A percentile compares a stretch with the other conserved stretches of the same genome.
Evolutionary conservation across 805 yeast species (phyloP).

Genomic region (Zygoascus flipseniorum): DNA sequence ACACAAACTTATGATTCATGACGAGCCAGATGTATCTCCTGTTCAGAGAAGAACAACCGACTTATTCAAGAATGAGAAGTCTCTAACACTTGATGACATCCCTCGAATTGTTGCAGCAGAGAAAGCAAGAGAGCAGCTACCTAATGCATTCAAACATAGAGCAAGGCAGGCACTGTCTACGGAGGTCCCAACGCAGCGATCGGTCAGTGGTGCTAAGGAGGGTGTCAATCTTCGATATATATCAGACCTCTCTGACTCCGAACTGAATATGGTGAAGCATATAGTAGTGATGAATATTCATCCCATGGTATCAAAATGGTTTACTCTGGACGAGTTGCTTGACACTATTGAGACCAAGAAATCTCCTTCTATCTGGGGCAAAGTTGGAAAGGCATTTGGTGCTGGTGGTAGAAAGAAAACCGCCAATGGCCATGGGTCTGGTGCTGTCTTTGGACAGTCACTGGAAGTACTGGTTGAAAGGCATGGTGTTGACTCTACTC

Average conservation of each 20-base stretch:
- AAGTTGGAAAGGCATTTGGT: slow-evolving; percentile 34
- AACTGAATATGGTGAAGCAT: slow-evolving; percentile 51
- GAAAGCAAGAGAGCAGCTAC: slow-evolving; percentile 87
- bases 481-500: slow-evolving; percentile 74
- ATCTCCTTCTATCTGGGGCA: slow-evolving; percentile 38
- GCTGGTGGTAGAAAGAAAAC: slow-evolving; percentile 5
- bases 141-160: slow-evolving; percentile 85
- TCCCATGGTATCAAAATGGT: slow-evolving; percentile 26
- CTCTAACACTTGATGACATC: slow-evolving; percentile 88
- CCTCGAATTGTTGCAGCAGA: slow-evolving; percentile 96
- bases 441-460: slow-evolving; percentile 66
- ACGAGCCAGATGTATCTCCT: slow-evolving; percentile 2
- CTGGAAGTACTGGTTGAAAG: slow-evolving; percentile 56
- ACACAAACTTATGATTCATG: slow-evolving; percentile 13
- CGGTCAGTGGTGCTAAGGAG: slow-evolving; percentile 2
- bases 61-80: slow-evolving; percentile 68
- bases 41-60: slow-evolving; percentile 50
- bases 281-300: slow-evolving; percentile 43
- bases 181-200: slow-evolving; percentile 9
- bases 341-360: slow-evolving; percentile 32
- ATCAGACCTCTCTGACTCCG: slow-evolving; percentile 40
- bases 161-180: slow-evolving; percentile 26
- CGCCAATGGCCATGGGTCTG: slow-evolving; percentile 6
- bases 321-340: slow-evolving; percentile 32
- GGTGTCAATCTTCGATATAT: slow-evolving; percentile 11